phyloP scores from a whole-genome alignment of 2,329 filamentous ascomycete species.

The Trichoderma hamatum region DNA sequence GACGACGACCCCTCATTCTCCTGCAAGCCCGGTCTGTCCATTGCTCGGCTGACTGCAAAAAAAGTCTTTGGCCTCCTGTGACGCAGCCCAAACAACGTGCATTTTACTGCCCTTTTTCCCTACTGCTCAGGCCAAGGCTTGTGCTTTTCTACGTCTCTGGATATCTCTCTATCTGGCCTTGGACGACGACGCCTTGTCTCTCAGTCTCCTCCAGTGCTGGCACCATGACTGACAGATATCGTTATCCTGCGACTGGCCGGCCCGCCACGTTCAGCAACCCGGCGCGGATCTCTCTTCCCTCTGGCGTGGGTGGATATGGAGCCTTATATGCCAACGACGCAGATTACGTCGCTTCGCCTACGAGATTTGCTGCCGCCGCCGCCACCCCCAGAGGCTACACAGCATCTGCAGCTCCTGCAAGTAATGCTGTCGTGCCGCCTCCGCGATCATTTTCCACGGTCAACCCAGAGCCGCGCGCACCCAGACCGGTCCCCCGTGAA shows the following conservation, averaged over 20 bases:
- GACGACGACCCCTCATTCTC: conserved; percentile 20
- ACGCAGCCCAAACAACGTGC: neutral
- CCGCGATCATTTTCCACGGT: conserved; percentile 56
- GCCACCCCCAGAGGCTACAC: conserved; percentile 41
- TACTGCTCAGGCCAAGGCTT: neutral
- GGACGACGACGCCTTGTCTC: neutral
- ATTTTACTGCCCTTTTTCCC: neutral
- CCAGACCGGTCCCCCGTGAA: conserved; percentile 53
- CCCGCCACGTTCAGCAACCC: conserved; percentile 52
- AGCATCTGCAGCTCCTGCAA: conserved; percentile 41
- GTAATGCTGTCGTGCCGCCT: conserved; percentile 46
- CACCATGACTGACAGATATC: conserved; percentile 53
- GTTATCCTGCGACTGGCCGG: conserved; percentile 46
- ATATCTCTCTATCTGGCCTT: neutral
- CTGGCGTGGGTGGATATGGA: conserved; percentile 53
- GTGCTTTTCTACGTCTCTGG: neutral
- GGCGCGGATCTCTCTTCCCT: conserved; percentile 57
- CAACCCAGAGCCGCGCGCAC: conserved; percentile 53
- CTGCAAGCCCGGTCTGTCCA: neutral
- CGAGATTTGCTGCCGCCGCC: conserved; percentile 38
- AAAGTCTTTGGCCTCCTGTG: conserved; percentile 2
- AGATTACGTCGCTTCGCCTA: conserved; percentile 53
- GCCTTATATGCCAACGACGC: conserved; percentile 55
- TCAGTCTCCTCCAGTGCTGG: conserved; percentile 16
- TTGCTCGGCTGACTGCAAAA: conserved; percentile 4